Evolutionary conservation across 768 basidiomycete genomes (phyloP).

Genomic region (Coprinopsis marcescibilis): DNA sequence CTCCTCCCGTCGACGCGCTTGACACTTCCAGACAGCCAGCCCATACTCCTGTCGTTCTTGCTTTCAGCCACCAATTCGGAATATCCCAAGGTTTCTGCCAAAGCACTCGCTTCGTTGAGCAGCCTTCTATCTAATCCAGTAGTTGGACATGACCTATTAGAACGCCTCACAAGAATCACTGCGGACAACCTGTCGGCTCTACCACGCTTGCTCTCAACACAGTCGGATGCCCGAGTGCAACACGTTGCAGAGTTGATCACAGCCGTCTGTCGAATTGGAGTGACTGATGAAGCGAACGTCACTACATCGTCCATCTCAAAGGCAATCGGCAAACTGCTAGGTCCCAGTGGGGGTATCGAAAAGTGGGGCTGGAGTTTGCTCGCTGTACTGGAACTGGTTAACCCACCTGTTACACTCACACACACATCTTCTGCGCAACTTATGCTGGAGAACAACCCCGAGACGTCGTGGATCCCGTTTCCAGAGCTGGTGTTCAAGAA

Average conservation of each 20-base stretch:
- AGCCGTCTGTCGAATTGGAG: slow-evolving; percentile 57
- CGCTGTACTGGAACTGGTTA: slow-evolving; percentile 68
- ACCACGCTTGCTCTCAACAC: slow-evolving; percentile 64
- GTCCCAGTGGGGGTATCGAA: slow-evolving; percentile 79
- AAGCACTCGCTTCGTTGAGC: slow-evolving; percentile 42
- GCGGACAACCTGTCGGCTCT: slow-evolving; percentile 60
- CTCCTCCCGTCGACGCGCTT: slow-evolving; percentile 51
- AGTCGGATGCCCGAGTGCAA: slow-evolving; percentile 69
- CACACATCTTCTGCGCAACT: slow-evolving; percentile 46
- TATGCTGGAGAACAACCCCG: slow-evolving; percentile 49
- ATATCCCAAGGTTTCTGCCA: slow-evolving; percentile 44
- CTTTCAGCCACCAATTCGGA: slow-evolving; percentile 64
- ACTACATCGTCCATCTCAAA: slow-evolving; percentile 36
- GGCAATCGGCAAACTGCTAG: slow-evolving; percentile 60
- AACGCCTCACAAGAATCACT: slow-evolving; percentile 57
- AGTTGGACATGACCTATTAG: slow-evolving; percentile 41
- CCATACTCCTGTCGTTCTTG: slow-evolving; percentile 65
- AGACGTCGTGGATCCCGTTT: slow-evolving; percentile 37
- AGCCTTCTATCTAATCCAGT: slow-evolving; percentile 41
- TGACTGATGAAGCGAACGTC: slow-evolving; percentile 18
- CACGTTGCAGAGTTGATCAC: slow-evolving; percentile 64
- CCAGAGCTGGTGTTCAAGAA: slow-evolving; percentile 57
- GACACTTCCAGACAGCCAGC: slow-evolving; percentile 63
- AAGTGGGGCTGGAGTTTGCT: slow-evolving; percentile 90
- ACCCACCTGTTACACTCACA: slow-evolving; percentile 44